These are phyloP conservation scores for Cyclotella atomus DNA, from an alignment of 108 stramenopile genomes.

Conservation along the genomic window DNA sequence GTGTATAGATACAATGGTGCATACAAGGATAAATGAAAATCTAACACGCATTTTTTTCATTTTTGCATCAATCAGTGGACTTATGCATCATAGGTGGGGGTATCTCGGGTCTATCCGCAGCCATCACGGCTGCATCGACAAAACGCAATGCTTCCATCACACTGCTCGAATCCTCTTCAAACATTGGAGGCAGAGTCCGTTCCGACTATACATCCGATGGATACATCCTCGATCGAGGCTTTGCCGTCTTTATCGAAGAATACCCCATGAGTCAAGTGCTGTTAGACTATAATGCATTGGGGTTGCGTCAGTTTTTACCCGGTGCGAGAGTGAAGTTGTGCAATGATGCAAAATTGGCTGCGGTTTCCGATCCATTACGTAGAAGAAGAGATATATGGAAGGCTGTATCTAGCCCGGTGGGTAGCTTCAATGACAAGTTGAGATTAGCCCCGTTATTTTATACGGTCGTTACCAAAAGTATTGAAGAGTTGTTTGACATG, in stretches of 20 bases:
- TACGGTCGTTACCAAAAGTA: conserved; percentile 55
- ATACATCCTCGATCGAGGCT: conserved; percentile 81
- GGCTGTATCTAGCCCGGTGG: conserved; percentile 72
- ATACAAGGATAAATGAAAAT: no score
- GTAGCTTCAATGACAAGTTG: conserved; percentile 69
- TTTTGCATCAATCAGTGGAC: no score
- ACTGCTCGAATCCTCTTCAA: conserved; percentile 62
- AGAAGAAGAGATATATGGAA: conserved; percentile 53
- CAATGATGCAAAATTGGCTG: conserved; percentile 35
- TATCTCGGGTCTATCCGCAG: conserved; percentile 76
- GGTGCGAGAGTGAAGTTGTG: conserved; percentile 79
- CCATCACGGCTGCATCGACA: conserved; percentile 55
- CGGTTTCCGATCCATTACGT: conserved; percentile 83
- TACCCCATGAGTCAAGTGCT: conserved; percentile 72
- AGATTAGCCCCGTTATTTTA: conserved; percentile 64
- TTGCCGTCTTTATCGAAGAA: conserved; percentile 89
- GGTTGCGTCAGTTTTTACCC: conserved; percentile 67
- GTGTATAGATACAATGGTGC: no score
- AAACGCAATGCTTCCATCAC: conserved; percentile 25
- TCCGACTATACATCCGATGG: conserved; percentile 76
- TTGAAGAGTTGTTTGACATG: conserved; percentile 79
- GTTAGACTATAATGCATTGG: conserved; percentile 69
- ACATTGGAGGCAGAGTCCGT: conserved; percentile 78
- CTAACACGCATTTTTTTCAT: no score
- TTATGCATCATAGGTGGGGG: conserved; percentile 82